A percentile compares a stretch with the other conserved stretches of the same genome.
These are phyloP conservation scores for Penicillium paneum DNA, from an alignment of 2,329 filamentous ascomycete species.

Conservation along the genomic window DNA sequence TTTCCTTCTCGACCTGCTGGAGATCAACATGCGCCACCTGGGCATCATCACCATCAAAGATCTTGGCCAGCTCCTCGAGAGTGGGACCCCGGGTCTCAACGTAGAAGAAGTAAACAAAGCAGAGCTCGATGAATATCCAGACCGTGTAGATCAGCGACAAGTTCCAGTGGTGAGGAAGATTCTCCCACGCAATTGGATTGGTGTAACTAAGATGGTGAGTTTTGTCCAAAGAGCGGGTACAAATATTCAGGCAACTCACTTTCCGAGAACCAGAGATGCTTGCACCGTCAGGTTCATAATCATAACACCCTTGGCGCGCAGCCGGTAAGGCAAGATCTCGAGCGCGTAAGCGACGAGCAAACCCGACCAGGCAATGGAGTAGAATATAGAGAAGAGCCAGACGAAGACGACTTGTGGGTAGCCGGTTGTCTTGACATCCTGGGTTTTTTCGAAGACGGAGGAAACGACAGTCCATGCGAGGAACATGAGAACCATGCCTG, in stretches of 20 bases:
- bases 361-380: constrained; percentile 30
- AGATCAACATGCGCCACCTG: constrained; percentile 52
- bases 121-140: constrained; percentile 30
- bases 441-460: constrained; percentile 45
- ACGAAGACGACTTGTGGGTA: constrained; percentile 22
- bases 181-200: constrained; percentile 26
- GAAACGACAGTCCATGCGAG: constrained; percentile 51
- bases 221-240: neutral
- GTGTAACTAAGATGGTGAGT: constrained; percentile 17
- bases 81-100: constrained; percentile 69
- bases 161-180: constrained; percentile 24
- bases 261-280: constrained; percentile 59
- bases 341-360: constrained; percentile 28
- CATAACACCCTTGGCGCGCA: constrained; percentile 42
- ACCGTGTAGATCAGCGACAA: constrained; percentile 30
- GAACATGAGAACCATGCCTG: constrained; percentile 45
- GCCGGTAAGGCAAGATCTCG: constrained; percentile 36
- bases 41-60: constrained; percentile 64
- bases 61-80: constrained; percentile 66
- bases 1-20: constrained; percentile 39
- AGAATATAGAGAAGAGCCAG: constrained; percentile 31
- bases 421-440: constrained; percentile 14
- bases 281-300: constrained; percentile 49
- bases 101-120: constrained; percentile 33
- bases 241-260: constrained; percentile 42